Percentiles rank a stretch among this genome's conserved stretches.
phyloP scores from a whole-genome alignment of 2,329 filamentous ascomycete genomes.

The Phialemoniopsis sp. region DNA sequence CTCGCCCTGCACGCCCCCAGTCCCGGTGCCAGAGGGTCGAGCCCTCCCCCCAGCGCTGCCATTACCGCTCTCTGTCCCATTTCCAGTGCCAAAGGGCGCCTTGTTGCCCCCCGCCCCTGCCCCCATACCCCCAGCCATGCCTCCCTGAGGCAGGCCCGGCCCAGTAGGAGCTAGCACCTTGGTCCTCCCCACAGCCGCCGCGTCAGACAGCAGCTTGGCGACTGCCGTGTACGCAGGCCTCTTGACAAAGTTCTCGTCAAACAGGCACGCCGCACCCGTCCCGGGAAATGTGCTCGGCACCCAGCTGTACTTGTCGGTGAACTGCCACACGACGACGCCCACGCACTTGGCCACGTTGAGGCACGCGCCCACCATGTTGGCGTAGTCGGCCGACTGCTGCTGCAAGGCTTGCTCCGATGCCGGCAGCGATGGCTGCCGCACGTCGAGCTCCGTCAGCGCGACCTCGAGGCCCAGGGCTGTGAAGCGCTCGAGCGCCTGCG shows the following conservation, averaged over 20 bases:
- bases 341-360: constrained; percentile 25
- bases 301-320: constrained; percentile 23
- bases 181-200: constrained; percentile 1
- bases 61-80: too few relatives aligned
- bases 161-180: too few relatives aligned
- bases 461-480: constrained; percentile 39
- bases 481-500: constrained; percentile 33
- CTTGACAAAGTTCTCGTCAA: constrained; percentile 26
- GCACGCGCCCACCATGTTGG: constrained; percentile 28
- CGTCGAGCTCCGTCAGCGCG: constrained; percentile 39
- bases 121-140: too few relatives aligned
- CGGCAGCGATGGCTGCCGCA: constrained; percentile 30
- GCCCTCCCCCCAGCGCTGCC: too few relatives aligned
- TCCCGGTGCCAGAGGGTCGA: too few relatives aligned
- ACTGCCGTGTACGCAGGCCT: constrained; percentile 36
- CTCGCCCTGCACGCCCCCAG: too few relatives aligned
- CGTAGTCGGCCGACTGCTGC: constrained; percentile 45
- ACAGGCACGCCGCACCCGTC: constrained; percentile 33
- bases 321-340: constrained; percentile 39
- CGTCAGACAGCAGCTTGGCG: constrained; percentile 13
- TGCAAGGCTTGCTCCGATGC: constrained; percentile 35
- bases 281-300: constrained; percentile 32
- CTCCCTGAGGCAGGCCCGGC: too few relatives aligned
- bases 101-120: too few relatives aligned
- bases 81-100: too few relatives aligned